Evolutionary conservation across 805 yeast species (phyloP), one percentile per base, ranked within the genome.

Genomic region (Cyberlindnera mississippiensis): DNA sequence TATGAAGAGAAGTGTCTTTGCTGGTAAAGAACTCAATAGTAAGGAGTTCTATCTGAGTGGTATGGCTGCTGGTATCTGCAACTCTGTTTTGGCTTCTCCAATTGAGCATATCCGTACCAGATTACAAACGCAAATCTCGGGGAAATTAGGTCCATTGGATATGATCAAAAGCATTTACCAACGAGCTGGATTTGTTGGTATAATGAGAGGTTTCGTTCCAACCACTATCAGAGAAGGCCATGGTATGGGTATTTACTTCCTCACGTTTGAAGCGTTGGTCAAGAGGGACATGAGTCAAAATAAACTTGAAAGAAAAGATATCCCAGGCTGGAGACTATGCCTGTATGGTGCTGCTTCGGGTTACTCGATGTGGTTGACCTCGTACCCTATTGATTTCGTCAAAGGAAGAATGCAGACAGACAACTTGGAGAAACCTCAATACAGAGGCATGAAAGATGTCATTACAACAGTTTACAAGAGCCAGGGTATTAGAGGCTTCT

Each of bases 21-120:
- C 59, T 17, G 50, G 53, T 4, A 57, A 60, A 20, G 67, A 68
- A 14, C 66, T 89, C 45, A 60, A 77, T 8, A 69, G 78, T 32
- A 46, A 66, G 5, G 96, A 93, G 60, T 89, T 79, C 53, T 90
- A 88, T 64, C 52, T 72, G 15, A 78, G 95, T 57, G 99, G 99
- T 53, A 77, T 82, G 4, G 86, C 84, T n/a, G 96, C 96, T 28
- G 99, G 99, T 19, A 63, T 88, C 40, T 89, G 95, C 24, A 91
- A 90, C 67, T 85, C 95, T 2, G 76, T 90, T 39, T 61, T 91
- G 51, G 96, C 97, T 0, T 75, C 91, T 12, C 99, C 99, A 3
- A 91, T 93, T 49, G 99, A 93, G 62, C 98, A 89, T 59, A 76
- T 93, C 45, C 82, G 99, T 69, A 90, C 93, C 53, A 75, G 97